Base-by-base conservation (phyloP, 169 alveolate species). In the Eimeria acervulina region DNA sequence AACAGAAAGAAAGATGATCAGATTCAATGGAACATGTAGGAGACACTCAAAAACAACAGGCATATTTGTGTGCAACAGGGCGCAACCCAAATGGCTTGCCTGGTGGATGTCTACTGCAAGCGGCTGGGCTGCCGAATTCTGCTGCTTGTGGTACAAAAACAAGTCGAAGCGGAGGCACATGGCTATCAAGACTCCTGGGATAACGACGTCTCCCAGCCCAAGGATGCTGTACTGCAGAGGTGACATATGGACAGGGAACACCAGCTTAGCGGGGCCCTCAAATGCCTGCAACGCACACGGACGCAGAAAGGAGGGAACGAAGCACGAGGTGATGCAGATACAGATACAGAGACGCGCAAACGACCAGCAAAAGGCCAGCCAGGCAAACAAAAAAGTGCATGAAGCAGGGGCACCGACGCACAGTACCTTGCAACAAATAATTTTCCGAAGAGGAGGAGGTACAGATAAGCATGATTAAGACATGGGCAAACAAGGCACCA, bases 151-250 rank as follows among this genome's bases (percentile, higher is more conserved):
- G 94, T 96, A 52, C 72, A 96, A 80, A 52, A 23, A 74, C 81
- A 72, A 51, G 55, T 95, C 99, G 95, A 97, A 98, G 96, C 99
- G 97, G 80, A 99, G 96, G 81, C 99, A 97, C 89, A 99, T 94
- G 51, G 99, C 97, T 63, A 99, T 98, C 94, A 98, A 98, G 28
- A 99, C 97, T 17, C 99, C 99, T 38, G 99, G 99, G 36, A 99
- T 97, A 21, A 99, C 99, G 94, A 99, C 98, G 95, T 99, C 99
- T 19, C 99, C 99, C 33, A 99, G 97, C 33, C 99, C 99, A 33
- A 99, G 97, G 96, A 99, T 98, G 78, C 99, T 97, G 94, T 97
- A 97, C 94, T 96, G 95, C 97, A 98, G 93, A 70, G 98, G 98
- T 84, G 96, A 88, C 55, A 96, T 40, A 17, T 96, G 95, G 80